phyloP scores from a whole-genome alignment of 306 rosid species.

The Crataegus laevigata region DNA sequence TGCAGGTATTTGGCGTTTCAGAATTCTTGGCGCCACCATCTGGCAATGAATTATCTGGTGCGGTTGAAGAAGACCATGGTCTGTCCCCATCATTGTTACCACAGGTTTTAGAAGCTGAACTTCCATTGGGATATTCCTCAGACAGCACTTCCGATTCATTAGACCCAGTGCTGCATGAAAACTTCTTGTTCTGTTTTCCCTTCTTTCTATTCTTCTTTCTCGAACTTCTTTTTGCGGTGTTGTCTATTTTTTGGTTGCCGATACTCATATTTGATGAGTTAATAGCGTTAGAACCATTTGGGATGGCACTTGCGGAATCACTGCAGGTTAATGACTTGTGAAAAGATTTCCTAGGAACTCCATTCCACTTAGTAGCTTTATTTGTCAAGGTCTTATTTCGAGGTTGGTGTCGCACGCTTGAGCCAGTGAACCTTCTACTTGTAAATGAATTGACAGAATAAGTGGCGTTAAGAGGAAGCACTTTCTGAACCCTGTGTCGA shows the following conservation, averaged over 20 bases:
- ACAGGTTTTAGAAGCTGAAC: constrained; percentile 43
- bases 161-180: constrained; percentile 29
- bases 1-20: constrained; percentile 22
- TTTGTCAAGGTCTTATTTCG: constrained; percentile 44
- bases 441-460: constrained; percentile 33
- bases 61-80: constrained; percentile 10
- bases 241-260: constrained; percentile 25
- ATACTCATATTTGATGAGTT: constrained; percentile 22
- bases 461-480: constrained; percentile 28
- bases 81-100: constrained; percentile 31
- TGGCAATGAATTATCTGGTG: constrained; percentile 27
- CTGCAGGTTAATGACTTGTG: constrained; percentile 23
- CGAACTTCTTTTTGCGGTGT: constrained; percentile 40
- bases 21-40: constrained; percentile 18
- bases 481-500: constrained; percentile 32
- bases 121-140: constrained; percentile 31
- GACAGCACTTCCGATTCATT: constrained; percentile 37
- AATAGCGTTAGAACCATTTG: constrained; percentile 26
- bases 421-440: constrained; percentile 29
- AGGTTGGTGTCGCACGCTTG: constrained; percentile 40
- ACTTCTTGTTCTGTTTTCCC: constrained; percentile 44
- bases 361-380: constrained; percentile 45
- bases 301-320: constrained; percentile 26
- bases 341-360: constrained; percentile 37
- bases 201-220: constrained; percentile 51